These are phyloP conservation scores for Coemansia sp. DNA, from an alignment of 192 early-diverging fungal genomes.

Conservation along the genomic window DNA sequence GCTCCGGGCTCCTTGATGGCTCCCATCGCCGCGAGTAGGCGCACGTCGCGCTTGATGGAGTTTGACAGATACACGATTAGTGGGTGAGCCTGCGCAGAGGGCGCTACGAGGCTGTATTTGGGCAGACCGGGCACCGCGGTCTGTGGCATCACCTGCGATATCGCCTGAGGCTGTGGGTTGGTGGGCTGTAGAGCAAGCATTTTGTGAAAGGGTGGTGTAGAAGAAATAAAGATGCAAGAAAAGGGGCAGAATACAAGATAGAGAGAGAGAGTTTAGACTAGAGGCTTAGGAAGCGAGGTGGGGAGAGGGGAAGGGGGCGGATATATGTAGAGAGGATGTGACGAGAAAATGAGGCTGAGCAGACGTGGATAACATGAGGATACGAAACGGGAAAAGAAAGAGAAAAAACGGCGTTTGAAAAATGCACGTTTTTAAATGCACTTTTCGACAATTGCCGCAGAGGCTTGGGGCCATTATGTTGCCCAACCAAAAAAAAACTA, in stretches of 20 bases:
- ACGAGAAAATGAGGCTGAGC: conserved; percentile 38
- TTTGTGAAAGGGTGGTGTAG: not conserved
- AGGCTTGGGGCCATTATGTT: conserved; percentile 8
- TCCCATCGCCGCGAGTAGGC: conserved; percentile 48
- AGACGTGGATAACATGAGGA: conserved; percentile 16
- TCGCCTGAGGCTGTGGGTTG: not conserved
- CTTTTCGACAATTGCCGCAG: not conserved
- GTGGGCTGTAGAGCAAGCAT: conserved; percentile 36
- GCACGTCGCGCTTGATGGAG: conserved; percentile 52
- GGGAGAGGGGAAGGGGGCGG: not conserved
- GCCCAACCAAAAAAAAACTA: conserved; percentile 1
- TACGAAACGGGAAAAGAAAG: conserved; percentile 11
- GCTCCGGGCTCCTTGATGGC: conserved; percentile 34
- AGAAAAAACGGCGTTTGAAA: conserved; percentile 25
- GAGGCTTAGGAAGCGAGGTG: conserved; percentile 3
- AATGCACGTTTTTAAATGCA: conserved; percentile 23
- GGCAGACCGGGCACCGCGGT: conserved; percentile 10
- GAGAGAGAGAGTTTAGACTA: not conserved
- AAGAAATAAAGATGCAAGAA: not conserved
- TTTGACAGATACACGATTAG: conserved; percentile 43
- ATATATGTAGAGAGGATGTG: conserved; percentile 13
- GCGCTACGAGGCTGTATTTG: conserved; percentile 31
- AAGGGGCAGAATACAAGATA: conserved; percentile 2
- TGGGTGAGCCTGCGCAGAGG: conserved; percentile 13
- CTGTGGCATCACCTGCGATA: conserved; percentile 15